Conservation (phyloP, 176 grass and related monocot genomes). For the Carex myosuroides region DNA sequence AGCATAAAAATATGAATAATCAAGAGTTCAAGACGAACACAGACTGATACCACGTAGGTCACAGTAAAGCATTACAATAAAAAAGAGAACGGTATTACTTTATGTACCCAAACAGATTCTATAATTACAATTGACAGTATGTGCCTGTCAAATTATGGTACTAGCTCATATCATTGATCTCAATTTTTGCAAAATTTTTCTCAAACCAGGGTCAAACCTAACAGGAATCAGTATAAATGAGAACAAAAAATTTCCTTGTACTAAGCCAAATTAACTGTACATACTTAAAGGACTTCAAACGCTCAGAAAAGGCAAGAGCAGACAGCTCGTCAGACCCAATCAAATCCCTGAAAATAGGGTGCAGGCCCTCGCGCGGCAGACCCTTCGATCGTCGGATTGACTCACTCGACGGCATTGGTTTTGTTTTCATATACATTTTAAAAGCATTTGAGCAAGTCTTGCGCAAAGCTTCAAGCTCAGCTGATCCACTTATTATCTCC, state of each 20-base stretch:
- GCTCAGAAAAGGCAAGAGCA: constrained; percentile 86
- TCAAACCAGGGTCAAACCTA: background rate
- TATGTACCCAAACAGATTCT: background rate
- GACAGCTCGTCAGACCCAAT: constrained; percentile 66
- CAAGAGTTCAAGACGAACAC: background rate
- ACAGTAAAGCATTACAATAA: constrained; percentile 12
- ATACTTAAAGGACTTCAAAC: constrained; percentile 72
- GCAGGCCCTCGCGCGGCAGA: constrained; percentile 77
- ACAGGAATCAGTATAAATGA: background rate
- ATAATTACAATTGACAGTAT: background rate
- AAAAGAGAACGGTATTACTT: background rate
- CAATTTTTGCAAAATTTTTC: background rate
- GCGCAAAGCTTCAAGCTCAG: constrained; percentile 51
- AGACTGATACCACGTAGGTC: background rate
- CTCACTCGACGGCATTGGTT: constrained; percentile 67
- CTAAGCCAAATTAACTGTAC: background rate
- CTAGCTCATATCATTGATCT: background rate
- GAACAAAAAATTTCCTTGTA: background rate
- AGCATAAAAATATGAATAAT: background rate
- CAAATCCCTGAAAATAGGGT: constrained; percentile 65
- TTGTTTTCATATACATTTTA: constrained; percentile 65
- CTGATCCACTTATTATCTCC: constrained; percentile 56
- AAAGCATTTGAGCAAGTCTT: constrained; percentile 90
- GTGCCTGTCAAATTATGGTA: background rate
- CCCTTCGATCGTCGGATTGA: constrained; percentile 75